phyloP scores from a whole-genome alignment of 345 rosid genomes.

The Chamaenerion angustifolium region DNA sequence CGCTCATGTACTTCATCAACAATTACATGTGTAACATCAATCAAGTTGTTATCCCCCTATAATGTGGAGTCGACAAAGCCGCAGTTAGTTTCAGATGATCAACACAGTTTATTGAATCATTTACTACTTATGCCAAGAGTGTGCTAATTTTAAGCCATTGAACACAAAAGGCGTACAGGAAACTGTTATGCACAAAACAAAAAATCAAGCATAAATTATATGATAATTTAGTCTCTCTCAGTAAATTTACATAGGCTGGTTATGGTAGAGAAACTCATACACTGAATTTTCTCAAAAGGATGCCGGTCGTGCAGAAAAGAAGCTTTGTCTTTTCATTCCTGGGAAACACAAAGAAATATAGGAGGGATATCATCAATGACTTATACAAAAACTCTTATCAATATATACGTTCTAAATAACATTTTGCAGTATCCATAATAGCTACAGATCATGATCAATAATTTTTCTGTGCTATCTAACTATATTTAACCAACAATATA shows the following conservation, averaged over 20 bases:
- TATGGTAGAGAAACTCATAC: slow-evolving; percentile 22
- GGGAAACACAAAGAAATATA: slow-evolving; percentile 9
- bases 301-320: slow-evolving; percentile 89
- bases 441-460: too few relatives aligned
- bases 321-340: slow-evolving; percentile 88
- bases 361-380: not conserved
- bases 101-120: slow-evolving; percentile 1
- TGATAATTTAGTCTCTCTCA: too few relatives aligned
- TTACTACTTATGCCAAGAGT: too few relatives aligned
- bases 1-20: slow-evolving; percentile 98
- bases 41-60: slow-evolving; percentile 68
- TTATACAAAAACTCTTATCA: not conserved
- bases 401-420: not conserved
- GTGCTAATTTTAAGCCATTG: too few relatives aligned
- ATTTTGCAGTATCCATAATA: too few relatives aligned
- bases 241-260: too few relatives aligned
- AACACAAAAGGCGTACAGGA: too few relatives aligned
- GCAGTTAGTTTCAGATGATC: slow-evolving; percentile 1
- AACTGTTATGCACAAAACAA: too few relatives aligned
- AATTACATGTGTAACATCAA: slow-evolving; percentile 64
- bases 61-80: slow-evolving; percentile 4
- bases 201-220: too few relatives aligned
- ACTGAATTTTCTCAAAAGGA: slow-evolving; percentile 71
- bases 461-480: too few relatives aligned
- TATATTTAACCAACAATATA: too few relatives aligned